Conservation (phyloP, 257 asterid genomes). For the Fraxinus cuspidata region DNA sequence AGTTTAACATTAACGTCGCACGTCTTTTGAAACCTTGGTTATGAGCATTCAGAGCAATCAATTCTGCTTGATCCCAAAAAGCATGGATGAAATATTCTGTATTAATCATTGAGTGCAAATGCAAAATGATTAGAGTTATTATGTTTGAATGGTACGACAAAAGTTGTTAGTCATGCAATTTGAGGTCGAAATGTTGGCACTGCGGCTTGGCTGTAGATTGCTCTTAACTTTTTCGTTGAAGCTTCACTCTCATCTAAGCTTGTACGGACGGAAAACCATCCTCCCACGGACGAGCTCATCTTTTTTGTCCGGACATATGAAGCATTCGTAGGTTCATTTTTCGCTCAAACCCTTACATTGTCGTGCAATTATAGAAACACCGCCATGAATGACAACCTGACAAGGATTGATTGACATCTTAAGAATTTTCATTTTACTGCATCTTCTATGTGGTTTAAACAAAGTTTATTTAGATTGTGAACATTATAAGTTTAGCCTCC, state of each 20-base stretch:
- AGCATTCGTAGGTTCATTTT: not conserved
- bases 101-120: not conserved
- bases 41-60: not conserved
- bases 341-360: not conserved
- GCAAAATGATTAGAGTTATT: not conserved
- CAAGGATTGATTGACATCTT: not conserved
- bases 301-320: slow-evolving; percentile 2
- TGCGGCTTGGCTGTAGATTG: slow-evolving; percentile 15
- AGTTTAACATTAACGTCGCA: too few species aligned
- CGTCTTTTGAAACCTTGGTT: not conserved
- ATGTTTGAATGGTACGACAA: not conserved
- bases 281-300: not conserved
- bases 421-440: not conserved
- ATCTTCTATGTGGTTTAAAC: not conserved
- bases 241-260: slow-evolving; percentile 22
- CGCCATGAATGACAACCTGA: not conserved
- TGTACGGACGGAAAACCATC: not conserved
- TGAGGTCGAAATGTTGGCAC: slow-evolving; percentile 18
- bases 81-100: not conserved
- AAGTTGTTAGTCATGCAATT: not conserved
- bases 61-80: too few species aligned
- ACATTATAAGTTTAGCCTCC: not conserved
- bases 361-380: not conserved
- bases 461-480: not conserved
- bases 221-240: slow-evolving; percentile 3